A percentile compares a stretch with the other conserved stretches of the same genome.
Conservation (phyloP, 2,329 filamentous ascomycete species). For the Ophiosphaerella herpotricha region DNA sequence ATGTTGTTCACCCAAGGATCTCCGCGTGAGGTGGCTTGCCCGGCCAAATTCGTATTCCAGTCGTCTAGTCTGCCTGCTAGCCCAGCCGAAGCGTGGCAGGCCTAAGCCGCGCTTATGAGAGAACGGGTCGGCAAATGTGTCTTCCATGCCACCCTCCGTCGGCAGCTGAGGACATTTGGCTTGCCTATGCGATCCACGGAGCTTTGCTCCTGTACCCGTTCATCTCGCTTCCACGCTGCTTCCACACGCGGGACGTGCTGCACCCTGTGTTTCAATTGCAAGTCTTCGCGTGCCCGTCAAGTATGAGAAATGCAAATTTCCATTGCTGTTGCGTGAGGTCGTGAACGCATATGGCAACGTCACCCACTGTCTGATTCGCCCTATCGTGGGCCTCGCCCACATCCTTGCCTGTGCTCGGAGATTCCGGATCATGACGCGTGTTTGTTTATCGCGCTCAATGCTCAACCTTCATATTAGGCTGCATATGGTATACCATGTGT, state of each 20-base stretch:
- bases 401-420: constrained; percentile 10
- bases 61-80: too few relatives aligned
- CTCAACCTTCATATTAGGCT: constrained; percentile 48
- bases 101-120: too few relatives aligned
- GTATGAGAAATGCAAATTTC: constrained; percentile 6
- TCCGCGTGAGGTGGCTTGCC: too few relatives aligned
- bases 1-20: too few relatives aligned
- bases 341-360: neutral
- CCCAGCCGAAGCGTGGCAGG: too few relatives aligned
- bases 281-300: neutral
- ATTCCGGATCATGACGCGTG: constrained; percentile 7
- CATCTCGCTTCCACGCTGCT: too few relatives aligned
- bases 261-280: constrained; percentile 11
- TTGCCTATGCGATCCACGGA: neutral
- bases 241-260: neutral
- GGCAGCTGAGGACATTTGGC: neutral
- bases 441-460: constrained; percentile 26
- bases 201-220: too few relatives aligned
- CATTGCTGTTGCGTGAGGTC: constrained; percentile 1
- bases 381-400: neutral
- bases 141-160: too few relatives aligned
- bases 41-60: too few relatives aligned
- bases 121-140: too few relatives aligned
- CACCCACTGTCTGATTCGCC: too few relatives aligned
- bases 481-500: constrained; percentile 48